Evolutionary conservation across 2,329 filamentous ascomycete species (phyloP).

Genomic region (Aphanocladium album): DNA sequence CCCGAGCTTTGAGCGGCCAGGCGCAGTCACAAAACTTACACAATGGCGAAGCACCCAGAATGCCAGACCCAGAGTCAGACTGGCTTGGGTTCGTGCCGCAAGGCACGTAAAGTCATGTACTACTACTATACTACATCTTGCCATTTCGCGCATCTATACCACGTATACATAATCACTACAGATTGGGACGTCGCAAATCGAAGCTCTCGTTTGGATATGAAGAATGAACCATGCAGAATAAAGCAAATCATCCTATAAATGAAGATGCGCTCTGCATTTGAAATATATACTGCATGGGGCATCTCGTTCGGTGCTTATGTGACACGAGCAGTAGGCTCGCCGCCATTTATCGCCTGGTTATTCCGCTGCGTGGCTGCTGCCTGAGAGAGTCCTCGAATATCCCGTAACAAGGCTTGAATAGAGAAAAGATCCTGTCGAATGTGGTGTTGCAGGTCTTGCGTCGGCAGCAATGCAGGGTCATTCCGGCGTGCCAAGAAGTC

Average conservation of each 20-base stretch:
- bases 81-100: slow-evolving; percentile 22
- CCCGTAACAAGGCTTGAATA: no score
- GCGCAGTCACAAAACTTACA: slow-evolving; percentile 19
- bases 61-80: slow-evolving; percentile 29
- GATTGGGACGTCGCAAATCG: background rate
- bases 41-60: slow-evolving; percentile 19
- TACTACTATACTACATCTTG: background rate
- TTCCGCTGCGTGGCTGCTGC: no score
- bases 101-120: background rate
- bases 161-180: background rate
- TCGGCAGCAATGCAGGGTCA: no score
- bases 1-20: slow-evolving; percentile 19
- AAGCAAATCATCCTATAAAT: background rate
- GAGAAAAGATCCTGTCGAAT: no score
- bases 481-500: no score
- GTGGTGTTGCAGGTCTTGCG: no score
- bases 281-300: no score
- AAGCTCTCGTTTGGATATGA: background rate
- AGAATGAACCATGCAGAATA: background rate
- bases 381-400: no score
- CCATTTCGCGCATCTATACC: background rate
- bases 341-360: no score
- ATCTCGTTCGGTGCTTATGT: no score
- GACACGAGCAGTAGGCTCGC: no score
- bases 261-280: no score